phyloP scores from a whole-genome alignment of 176 grass and related monocot genomes.

The Pontederia crassipes region DNA sequence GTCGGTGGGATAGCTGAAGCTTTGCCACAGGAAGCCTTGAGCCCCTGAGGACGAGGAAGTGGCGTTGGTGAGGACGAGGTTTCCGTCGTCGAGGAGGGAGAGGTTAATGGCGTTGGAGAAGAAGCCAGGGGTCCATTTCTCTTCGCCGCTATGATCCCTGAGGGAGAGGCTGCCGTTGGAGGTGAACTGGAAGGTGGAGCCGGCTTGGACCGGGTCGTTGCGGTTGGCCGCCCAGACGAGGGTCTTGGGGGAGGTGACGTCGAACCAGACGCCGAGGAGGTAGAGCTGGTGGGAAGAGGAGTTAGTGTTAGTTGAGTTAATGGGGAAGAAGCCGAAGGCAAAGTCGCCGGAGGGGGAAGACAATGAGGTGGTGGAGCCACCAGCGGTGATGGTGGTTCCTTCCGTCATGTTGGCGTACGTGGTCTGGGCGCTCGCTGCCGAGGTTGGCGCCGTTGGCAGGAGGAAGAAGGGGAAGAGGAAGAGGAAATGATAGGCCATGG shows the following conservation, averaged over 20 bases:
- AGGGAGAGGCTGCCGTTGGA: conserved; percentile 4
- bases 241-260: conserved; percentile 11
- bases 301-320: conserved; percentile 5
- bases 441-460: background rate
- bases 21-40: conserved; percentile 1
- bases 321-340: conserved; percentile 26
- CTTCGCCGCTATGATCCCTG: background rate
- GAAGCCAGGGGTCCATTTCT: background rate
- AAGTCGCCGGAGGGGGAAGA: conserved; percentile 32
- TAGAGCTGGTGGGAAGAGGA: conserved; percentile 11
- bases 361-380: background rate
- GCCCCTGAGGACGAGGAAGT: background rate
- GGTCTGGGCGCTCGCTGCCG: background rate
- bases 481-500: too few relatives aligned
- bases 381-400: conserved; percentile 4
- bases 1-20: conserved; percentile 30
- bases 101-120: background rate
- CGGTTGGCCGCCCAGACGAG: conserved; percentile 28
- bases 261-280: conserved; percentile 33
- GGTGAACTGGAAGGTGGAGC: conserved; percentile 7
- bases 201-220: background rate
- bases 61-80: background rate
- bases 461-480: background rate
- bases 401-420: conserved; percentile 3
- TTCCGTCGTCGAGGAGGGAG: background rate